A percentile compares a stretch with the other conserved stretches of the same genome.
Evolutionary conservation across 192 early-diverging fungal species (phyloP).

Genomic region (Ambispora gerdemannii): DNA sequence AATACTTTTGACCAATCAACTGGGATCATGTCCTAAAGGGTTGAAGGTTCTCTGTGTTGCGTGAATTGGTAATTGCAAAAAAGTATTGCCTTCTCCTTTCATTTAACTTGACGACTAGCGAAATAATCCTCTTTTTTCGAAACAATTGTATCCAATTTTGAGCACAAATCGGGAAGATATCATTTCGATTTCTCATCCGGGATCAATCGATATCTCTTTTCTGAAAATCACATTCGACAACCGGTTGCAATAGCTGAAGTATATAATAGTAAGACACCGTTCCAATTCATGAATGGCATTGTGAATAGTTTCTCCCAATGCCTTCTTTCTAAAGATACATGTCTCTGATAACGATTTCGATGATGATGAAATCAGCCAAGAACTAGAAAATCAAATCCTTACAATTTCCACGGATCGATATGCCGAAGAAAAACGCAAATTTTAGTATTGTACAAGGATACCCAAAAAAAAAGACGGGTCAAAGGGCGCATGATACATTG

Average conservation of each 20-base stretch:
- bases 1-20: conserved; percentile 1
- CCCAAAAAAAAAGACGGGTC: no score
- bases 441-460: no score
- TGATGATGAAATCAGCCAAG: not conserved
- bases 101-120: no score
- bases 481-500: not conserved
- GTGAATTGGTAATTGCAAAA: not conserved
- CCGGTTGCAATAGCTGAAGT: conserved; percentile 2
- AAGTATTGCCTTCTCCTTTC: no score
- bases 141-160: not conserved
- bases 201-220: not conserved
- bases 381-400: no score
- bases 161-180: not conserved
- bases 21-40: no score
- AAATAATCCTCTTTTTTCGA: not conserved
- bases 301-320: not conserved
- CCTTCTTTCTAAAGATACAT: not conserved
- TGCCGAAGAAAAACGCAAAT: not conserved
- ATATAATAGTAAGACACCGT: not conserved
- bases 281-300: no score
- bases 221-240: conserved; percentile 1
- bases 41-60: no score
- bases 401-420: not conserved
- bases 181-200: not conserved
- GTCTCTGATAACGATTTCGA: not conserved